These are phyloP conservation scores for Malassezia yamatoensis DNA, from an alignment of 1,284 basidiomycete genomes.

Conservation along the genomic window DNA sequence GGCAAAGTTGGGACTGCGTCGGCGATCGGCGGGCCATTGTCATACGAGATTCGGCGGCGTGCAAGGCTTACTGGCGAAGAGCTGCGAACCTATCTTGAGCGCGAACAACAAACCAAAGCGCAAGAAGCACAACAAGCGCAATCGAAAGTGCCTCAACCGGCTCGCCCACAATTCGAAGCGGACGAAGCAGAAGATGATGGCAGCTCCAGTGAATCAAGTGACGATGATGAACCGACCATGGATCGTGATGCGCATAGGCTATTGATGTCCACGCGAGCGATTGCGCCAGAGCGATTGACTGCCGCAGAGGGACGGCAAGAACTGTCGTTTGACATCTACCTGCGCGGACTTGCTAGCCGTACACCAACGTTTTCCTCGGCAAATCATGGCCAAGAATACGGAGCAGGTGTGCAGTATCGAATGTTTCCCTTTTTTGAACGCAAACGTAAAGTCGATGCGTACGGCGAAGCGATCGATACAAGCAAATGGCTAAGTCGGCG, in stretches of 20 bases:
- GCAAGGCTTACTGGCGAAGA: slow-evolving; percentile 59
- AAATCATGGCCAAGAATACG: slow-evolving; percentile 60
- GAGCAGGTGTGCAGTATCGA: slow-evolving; percentile 67
- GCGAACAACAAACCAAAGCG: slow-evolving; percentile 70
- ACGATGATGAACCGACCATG: slow-evolving; percentile 57
- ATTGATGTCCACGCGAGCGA: slow-evolving; percentile 17
- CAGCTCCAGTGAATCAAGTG: slow-evolving; percentile 52
- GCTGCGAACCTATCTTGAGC: slow-evolving; percentile 67
- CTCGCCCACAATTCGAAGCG: slow-evolving; percentile 77
- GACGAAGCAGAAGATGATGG: slow-evolving; percentile 50
- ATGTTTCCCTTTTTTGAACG: slow-evolving; percentile 97
- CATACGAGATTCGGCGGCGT: slow-evolving; percentile 61
- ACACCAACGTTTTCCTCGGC: slow-evolving; percentile 48
- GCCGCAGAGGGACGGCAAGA: slow-evolving; percentile 53
- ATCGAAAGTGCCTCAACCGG: slow-evolving; percentile 59
- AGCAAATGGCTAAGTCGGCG: slow-evolving; percentile 54
- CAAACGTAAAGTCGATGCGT: slow-evolving; percentile 81
- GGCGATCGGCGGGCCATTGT: slow-evolving; percentile 14
- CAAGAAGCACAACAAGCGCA: slow-evolving; percentile 80
- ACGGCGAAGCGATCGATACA: slow-evolving; percentile 82
- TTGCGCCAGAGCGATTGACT: slow-evolving; percentile 18
- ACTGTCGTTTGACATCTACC: slow-evolving; percentile 86
- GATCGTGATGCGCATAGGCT: slow-evolving; percentile 52
- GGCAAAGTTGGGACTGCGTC: slow-evolving; percentile 76
- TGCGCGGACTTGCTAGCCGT: slow-evolving; percentile 82